Percentiles rank a stretch among this genome's conserved stretches.
Evolutionary conservation across 1,284 basidiomycete genomes (phyloP).

Genomic region (Malassezia equina): DNA sequence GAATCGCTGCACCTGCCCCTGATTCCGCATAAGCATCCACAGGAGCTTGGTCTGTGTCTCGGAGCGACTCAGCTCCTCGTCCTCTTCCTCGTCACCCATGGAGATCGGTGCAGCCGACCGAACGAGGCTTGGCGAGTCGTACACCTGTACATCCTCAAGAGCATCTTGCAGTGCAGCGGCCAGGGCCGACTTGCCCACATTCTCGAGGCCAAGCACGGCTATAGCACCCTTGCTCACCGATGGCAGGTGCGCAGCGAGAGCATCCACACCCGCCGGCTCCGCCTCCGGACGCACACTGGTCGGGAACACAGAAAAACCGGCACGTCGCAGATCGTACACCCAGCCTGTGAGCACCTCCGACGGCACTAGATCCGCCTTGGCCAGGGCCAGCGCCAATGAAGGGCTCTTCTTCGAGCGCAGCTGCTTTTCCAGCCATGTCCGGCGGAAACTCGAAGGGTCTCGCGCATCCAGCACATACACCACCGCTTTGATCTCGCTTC

Average conservation of each 20-base stretch:
- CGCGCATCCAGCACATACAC: slow-evolving; percentile 34
- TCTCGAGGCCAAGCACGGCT: slow-evolving; percentile 28
- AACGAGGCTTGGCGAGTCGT: slow-evolving; percentile 34
- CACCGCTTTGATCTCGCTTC: slow-evolving; percentile 25
- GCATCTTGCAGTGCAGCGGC: slow-evolving; percentile 28
- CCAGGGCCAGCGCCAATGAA: slow-evolving; percentile 24
- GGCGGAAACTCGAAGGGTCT: slow-evolving; percentile 34
- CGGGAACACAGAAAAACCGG: slow-evolving; percentile 24
- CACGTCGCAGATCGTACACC: slow-evolving; percentile 21
- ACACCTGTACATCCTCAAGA: slow-evolving; percentile 28
- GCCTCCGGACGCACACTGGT: slow-evolving; percentile 18
- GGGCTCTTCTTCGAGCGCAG: slow-evolving; percentile 13
- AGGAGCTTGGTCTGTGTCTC: slow-evolving; percentile 3
- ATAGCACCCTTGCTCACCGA: slow-evolving; percentile 20
- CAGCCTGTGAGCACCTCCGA: slow-evolving; percentile 32
- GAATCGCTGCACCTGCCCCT: slow-evolving; percentile 38
- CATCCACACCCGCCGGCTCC: slow-evolving; percentile 25
- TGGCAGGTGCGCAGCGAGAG: slow-evolving; percentile 18
- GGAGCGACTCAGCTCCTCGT: not conserved
- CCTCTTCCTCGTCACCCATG: slow-evolving; percentile 14
- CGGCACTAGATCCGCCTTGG: slow-evolving; percentile 36
- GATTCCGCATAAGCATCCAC: slow-evolving; percentile 38
- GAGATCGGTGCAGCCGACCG: slow-evolving; percentile 18
- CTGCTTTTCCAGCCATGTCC: slow-evolving; percentile 28
- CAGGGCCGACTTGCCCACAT: slow-evolving; percentile 29